Percentiles rank a stretch among this genome's conserved stretches.
Conservation (phyloP, 495 filamentous ascomycete genomes). For the Cercophora newfieldiana region DNA sequence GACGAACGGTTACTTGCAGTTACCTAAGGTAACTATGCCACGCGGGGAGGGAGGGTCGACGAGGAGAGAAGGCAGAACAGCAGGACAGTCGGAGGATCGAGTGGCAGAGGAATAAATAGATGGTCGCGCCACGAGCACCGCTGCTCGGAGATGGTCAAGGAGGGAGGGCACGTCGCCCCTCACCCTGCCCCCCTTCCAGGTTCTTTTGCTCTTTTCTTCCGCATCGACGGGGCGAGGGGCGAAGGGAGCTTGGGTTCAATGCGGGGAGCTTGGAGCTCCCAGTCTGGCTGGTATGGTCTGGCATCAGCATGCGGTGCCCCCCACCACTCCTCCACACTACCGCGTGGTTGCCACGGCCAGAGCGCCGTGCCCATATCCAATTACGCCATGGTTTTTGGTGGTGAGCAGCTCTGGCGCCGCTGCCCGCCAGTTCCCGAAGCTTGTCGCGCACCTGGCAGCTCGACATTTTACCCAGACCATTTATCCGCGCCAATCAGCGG, state of each 20-base stretch:
- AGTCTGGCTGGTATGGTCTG: too few species aligned
- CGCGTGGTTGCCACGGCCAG: background rate
- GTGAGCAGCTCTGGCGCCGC: background rate
- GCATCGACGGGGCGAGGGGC: background rate
- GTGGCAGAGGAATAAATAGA: constrained; percentile 16
- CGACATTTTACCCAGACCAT: constrained; percentile 33
- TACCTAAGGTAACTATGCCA: constrained; percentile 2
- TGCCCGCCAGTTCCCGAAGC: constrained; percentile 17
- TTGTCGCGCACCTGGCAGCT: constrained; percentile 18
- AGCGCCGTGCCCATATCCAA: constrained; percentile 8
- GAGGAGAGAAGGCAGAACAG: constrained; percentile 11
- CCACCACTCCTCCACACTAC: background rate
- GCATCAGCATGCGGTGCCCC: background rate
- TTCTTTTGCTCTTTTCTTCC: background rate
- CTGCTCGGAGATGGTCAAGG: constrained; percentile 25
- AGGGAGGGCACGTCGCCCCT: background rate
- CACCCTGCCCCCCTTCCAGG: background rate
- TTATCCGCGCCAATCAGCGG: constrained; percentile 40
- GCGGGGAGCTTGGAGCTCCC: constrained; percentile 23
- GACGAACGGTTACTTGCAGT: background rate
- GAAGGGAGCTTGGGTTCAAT: constrained; percentile 15
- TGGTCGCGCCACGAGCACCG: constrained; percentile 19
- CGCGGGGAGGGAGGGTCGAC: constrained; percentile 13
- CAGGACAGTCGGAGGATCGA: constrained; percentile 1
- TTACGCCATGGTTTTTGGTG: constrained; percentile 35